Base-by-base conservation (phyloP, 192 early-diverging fungal species). In the Chytriomyces sp. region DNA sequence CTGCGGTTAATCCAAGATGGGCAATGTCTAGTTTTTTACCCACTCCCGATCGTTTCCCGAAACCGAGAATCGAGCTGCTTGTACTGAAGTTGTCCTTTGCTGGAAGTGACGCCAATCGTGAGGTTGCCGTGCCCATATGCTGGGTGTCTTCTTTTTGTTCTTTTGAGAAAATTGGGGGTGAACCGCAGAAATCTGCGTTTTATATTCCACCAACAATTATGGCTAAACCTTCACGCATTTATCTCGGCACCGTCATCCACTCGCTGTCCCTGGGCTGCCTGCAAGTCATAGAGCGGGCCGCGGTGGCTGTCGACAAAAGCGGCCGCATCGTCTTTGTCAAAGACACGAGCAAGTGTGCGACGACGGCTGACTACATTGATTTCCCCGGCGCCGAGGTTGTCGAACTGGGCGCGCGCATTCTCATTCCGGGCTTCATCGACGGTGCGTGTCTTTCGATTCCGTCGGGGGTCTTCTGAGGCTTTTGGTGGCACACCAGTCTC, bases 311-410 rank as follows among this genome's bases (percentile, higher is more conserved):
- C 16, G 70, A 69, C 57, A 50, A 60, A 4, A 81, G 75, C 23
- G 94, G 94, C 43, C 87, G 82, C 64, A 96, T 97, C 60, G 85
- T 82, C 13, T 89, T 91, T 77, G 35, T 92, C 7, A 85, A 79
- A 45, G 72, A 50, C 26, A 9, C n/a, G n/a, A 44, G 26, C 9
- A 11, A 24, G 18, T 18, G 13, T 61, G 45, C 61, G 11, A 24
- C n/a, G 45, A 7, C n/a, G n/a, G 6, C 57, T 1, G 10, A 20
- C 16, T 13, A 53, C 43, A 20, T 26, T 16, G 53, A 50, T 4
- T 62, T 26, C 45, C 20, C 64, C 6, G 26, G 5, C 8, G 66
- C 66, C 10, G 13, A 45, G 6, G 64, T 65, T 47, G 44, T 35
- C 45, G 67, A 62, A 20, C n/a, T 49, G 3, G 50, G 61, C 44